These are phyloP conservation scores for Cocos nucifera DNA, from an alignment of 176 grass and related monocot genomes.

Conservation along the genomic window DNA sequence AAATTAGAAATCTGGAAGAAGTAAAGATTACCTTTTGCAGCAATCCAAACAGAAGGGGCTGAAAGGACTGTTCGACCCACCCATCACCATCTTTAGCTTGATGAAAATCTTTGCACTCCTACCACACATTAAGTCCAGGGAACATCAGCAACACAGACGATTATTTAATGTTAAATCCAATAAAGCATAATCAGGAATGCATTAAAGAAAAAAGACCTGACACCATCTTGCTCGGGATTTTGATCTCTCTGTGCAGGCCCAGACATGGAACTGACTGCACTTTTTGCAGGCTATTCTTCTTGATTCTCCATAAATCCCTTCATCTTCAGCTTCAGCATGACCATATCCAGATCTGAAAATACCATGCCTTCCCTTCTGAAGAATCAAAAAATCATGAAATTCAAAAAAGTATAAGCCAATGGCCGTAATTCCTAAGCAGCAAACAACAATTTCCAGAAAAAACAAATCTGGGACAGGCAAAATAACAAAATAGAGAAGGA, in stretches of 20 bases:
- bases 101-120: conserved; percentile 99
- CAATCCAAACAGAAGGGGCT: conserved; percentile 74
- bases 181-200: too few relatives aligned
- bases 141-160: background rate
- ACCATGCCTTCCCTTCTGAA: conserved; percentile 65
- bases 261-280: conserved; percentile 72
- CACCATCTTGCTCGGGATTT: conserved; percentile 97
- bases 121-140: background rate
- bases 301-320: conserved; percentile 54
- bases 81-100: conserved; percentile 98
- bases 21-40: conserved; percentile 54
- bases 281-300: conserved; percentile 96
- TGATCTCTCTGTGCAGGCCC: conserved; percentile 74
- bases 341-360: conserved; percentile 61
- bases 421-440: too few relatives aligned
- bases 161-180: too few relatives aligned
- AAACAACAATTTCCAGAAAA: too few relatives aligned
- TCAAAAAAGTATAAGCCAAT: background rate
- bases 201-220: conserved; percentile 41
- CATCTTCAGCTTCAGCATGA: conserved; percentile 75
- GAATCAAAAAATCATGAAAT: conserved; percentile 22
- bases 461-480: too few relatives aligned
- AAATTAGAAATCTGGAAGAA: conserved; percentile 15
- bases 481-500: too few relatives aligned
- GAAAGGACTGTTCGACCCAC: conserved; percentile 96